These are phyloP conservation scores for Incumbomyces delicatus DNA, from an alignment of 2,329 filamentous ascomycete genomes.

Conservation along the genomic window DNA sequence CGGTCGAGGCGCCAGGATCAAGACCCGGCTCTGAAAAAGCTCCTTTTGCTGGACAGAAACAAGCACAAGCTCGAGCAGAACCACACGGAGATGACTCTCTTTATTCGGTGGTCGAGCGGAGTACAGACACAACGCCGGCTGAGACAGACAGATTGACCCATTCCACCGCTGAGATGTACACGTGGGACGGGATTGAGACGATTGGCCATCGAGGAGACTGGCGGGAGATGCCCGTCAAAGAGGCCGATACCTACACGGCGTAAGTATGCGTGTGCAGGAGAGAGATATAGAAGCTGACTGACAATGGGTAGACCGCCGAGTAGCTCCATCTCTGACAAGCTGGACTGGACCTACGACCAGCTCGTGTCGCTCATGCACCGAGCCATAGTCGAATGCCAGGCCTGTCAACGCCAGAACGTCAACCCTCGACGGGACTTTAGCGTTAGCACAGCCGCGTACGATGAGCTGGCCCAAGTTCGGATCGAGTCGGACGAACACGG, in stretches of 20 bases:
- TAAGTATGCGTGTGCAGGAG: constrained; percentile 24
- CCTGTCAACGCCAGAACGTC: background rate
- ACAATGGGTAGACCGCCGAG: constrained; percentile 3
- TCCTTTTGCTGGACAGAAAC: too few relatives aligned
- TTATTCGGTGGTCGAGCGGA: constrained; percentile 8
- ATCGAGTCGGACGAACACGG: too few relatives aligned
- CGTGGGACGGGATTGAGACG: constrained; percentile 44
- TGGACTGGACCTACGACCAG: constrained; percentile 15
- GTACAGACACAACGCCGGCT: background rate
- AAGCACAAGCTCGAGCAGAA: background rate
- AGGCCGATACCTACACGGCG: constrained; percentile 33
- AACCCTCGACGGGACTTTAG: background rate
- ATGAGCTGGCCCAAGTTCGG: background rate
- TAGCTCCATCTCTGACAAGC: background rate
- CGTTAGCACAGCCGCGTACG: background rate
- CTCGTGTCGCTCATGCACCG: constrained; percentile 41
- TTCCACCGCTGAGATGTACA: constrained; percentile 31
- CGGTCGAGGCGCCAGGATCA: background rate
- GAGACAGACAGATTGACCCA: constrained; percentile 25
- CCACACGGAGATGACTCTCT: too few relatives aligned
- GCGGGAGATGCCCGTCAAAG: constrained; percentile 27
- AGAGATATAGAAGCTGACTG: background rate
- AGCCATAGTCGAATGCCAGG: constrained; percentile 42
- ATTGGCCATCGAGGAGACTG: constrained; percentile 43
- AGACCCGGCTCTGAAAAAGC: too few relatives aligned